Percentiles rank a stretch among this genome's conserved stretches.
These are phyloP conservation scores for Discostella pseudostelligera DNA, from an alignment of 108 stramenopile species.

Conservation along the genomic window DNA sequence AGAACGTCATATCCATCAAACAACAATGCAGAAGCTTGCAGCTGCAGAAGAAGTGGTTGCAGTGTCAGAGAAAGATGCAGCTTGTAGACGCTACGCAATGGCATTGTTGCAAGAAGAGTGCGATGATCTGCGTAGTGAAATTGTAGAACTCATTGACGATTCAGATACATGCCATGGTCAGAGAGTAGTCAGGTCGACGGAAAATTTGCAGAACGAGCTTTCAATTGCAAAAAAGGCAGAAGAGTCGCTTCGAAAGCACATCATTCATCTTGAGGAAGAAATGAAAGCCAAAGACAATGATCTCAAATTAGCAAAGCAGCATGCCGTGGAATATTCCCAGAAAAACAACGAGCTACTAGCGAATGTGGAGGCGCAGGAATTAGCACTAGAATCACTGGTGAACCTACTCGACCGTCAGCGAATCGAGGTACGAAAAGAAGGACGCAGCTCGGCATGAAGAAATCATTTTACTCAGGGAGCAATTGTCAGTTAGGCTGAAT, in stretches of 20 bases:
- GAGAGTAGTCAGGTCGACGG: background rate
- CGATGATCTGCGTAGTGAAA: constrained; percentile 1
- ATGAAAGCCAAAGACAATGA: constrained; percentile 20
- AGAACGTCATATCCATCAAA: constrained; percentile 5
- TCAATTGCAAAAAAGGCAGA: constrained; percentile 17
- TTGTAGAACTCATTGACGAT: background rate
- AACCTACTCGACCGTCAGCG: constrained; percentile 30
- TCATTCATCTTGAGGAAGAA: constrained; percentile 33
- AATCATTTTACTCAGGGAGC: background rate
- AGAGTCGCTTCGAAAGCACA: constrained; percentile 26
- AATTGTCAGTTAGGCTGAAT: background rate
- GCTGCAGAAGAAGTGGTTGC: background rate
- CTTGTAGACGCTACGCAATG: background rate
- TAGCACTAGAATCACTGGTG: constrained; percentile 27
- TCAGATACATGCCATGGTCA: background rate
- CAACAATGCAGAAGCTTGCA: constrained; percentile 1
- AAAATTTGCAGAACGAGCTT: constrained; percentile 12
- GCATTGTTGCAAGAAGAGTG: constrained; percentile 11
- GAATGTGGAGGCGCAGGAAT: constrained; percentile 21
- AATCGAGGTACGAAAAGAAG: constrained; percentile 1
- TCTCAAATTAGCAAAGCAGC: constrained; percentile 22
- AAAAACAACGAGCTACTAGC: background rate
- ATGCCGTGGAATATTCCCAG: constrained; percentile 3
- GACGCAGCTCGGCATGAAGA: constrained; percentile 5
- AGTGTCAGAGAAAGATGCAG: background rate